Evolutionary conservation across 208 protist genomes (phyloP).

Genomic region (Histomonas meleagridis): DNA sequence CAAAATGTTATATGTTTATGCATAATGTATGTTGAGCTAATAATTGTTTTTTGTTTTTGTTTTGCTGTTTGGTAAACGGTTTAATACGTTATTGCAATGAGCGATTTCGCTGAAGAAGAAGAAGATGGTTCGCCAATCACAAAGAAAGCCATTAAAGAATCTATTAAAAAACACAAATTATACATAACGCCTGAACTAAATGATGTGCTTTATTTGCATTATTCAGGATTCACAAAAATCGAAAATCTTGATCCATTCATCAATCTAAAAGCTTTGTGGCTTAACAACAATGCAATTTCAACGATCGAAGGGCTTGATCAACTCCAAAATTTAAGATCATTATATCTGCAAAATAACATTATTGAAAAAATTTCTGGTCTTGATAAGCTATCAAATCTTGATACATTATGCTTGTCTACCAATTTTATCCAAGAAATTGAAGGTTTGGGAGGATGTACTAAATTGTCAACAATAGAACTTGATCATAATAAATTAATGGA

Average conservation of each 20-base stretch:
- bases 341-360: constrained; percentile 74
- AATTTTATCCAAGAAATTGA: constrained; percentile 59
- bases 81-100: no score
- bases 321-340: constrained; percentile 56
- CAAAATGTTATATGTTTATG: no score
- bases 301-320: constrained; percentile 61
- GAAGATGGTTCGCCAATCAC: neutral
- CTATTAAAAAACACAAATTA: neutral
- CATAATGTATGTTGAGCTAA: no score
- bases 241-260: constrained; percentile 63
- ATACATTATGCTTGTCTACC: constrained; percentile 63
- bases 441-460: constrained; percentile 45
- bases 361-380: constrained; percentile 58
- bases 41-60: no score
- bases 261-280: constrained; percentile 66
- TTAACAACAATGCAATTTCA: constrained; percentile 69
- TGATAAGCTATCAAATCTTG: constrained; percentile 56
- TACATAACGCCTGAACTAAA: constrained; percentile 69
- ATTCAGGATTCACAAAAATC: constrained; percentile 63
- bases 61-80: no score
- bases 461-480: constrained; percentile 56
- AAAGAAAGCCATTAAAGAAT: neutral
- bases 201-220: constrained; percentile 74
- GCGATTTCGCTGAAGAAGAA: neutral
- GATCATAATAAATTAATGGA: constrained; percentile 59